Evolutionary conservation across 176 grass and related monocot genomes (phyloP), one percentile per base, ranked within the genome.

Genomic region (Juncus inflexus): DNA sequence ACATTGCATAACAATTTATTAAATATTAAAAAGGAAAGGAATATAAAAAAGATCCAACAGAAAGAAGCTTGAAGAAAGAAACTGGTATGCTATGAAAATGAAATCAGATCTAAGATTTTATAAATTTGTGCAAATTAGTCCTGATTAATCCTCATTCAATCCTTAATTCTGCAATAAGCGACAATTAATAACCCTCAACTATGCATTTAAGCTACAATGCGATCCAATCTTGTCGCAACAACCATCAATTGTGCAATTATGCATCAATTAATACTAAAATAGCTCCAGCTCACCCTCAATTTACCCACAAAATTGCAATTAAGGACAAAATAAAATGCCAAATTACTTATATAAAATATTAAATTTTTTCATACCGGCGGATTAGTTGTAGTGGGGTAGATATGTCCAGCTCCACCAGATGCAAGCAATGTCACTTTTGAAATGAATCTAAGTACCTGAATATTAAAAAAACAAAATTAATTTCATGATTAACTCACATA

Each of bases 381-480:
- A 81, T 97, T 97, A 9, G 92, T 97, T n/a, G 92, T 97, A 66
- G 79, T 84, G 56, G 92, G 92, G 50, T 97, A 97, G 68, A 91
- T 89, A 66, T 97, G 92, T 15, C 92, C 84, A 81, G 79, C 92
- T 81, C 87, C 92, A 60, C 92, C 92, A 62, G 87, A 91, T 74
- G 92, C 87, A 77, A 97, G 87, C 63, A 97, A 61, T 52, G 82
- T 91, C 62, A 97, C 92, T 79, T 86, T 97, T 49, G 92, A 87
- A 51, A 97, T 89, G 80, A 97, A 89, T 58, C 87, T 84, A 10
- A 91, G 76, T 73, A 83, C 80, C 92, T 97, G 66, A 47, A 83
- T 76, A 52, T 53, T 19, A 70, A 58, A 58, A 15, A 70, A 9
- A 55, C 49, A 50, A 70, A 19, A 28, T 56, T 42, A 7, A 42